Evolutionary conservation across 78 protist genomes (phyloP), one percentile per base, ranked within the genome.

Genomic region (Trichosphaerium sp.): DNA sequence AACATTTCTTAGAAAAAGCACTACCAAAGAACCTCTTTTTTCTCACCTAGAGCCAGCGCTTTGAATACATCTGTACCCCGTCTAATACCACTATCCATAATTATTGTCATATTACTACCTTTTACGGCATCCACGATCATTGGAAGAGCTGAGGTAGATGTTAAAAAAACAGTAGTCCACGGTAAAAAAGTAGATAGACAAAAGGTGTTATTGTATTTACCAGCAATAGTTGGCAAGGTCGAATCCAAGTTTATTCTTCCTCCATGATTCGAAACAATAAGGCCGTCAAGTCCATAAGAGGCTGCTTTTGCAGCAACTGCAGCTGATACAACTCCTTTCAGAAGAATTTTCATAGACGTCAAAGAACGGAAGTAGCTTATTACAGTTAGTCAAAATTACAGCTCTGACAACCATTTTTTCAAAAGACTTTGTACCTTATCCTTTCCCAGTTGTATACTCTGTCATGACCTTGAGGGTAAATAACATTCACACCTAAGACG

Each of bases 41-140:
- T n/a, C n/a, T n/a, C n/a, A 55, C 86, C 86, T 8, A 40, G 47
- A n/a, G 71, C 62, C 51, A 83, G 55, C 14, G 92, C 92, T 35
- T 83, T 87, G 34, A 87, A 49, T 12, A 83, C 67, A 56, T 83
- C 92, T 0, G 89, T 73, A 44, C 92, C 88, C 37, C 92, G 14
- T 26, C 92, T 66, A 23, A 87, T 61, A 21, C 92, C 92, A 29
- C 92, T 88, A 60, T 87, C 92, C 26, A 87, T 32, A 38, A 67
- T 49, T 1, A 87, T 72, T 5, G 82, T 82, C 31, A 58, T 21
- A 32, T n/a, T n/a, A n/a, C 68, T 55, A 8, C 75, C 78, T 7
- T 34, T 38, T 12, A 87, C 76, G 0, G 75, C 86, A 1, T 18
- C 49, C 7, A 54, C 62, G 44, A 87, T 66, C 21, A 64, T 47